A percentile compares a stretch with the other conserved stretches of the same genome.
Evolutionary conservation across 768 basidiomycete genomes (phyloP).

Genomic region (Fistulinella prunicolor): DNA sequence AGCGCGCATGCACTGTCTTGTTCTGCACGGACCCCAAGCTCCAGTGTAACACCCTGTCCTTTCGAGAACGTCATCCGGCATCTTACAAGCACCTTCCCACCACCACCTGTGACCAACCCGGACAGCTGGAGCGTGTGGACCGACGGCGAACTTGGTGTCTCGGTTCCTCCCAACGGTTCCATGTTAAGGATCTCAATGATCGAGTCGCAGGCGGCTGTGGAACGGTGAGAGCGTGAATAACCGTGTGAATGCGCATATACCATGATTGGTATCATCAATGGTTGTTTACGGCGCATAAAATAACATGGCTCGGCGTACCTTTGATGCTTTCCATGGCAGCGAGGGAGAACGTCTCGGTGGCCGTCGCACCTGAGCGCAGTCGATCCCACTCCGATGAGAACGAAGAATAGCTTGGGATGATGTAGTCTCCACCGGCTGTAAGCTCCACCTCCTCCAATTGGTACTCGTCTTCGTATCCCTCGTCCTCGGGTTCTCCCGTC

Average conservation of each 20-base stretch:
- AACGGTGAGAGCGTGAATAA: constrained; percentile 5
- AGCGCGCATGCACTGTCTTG: constrained; percentile 82
- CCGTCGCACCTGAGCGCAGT: constrained; percentile 68
- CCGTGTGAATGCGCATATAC: constrained; percentile 13
- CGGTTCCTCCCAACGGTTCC: constrained; percentile 93
- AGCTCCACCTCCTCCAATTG: constrained; percentile 95
- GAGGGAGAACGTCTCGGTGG: constrained; percentile 92
- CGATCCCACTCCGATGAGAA: constrained; percentile 97
- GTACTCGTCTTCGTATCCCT: constrained; percentile 99
- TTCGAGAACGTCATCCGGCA: constrained; percentile 94
- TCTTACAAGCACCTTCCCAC: constrained; percentile 92
- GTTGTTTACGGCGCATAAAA: constrained; percentile 7
- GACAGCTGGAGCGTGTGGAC: constrained; percentile 95
- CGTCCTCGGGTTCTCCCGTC: constrained; percentile 93
- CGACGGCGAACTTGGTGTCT: constrained; percentile 73
- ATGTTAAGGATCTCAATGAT: constrained; percentile 95
- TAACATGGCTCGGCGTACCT: constrained; percentile 50
- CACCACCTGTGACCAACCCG: constrained; percentile 86
- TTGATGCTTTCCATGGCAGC: constrained; percentile 91
- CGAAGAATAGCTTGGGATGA: constrained; percentile 90
- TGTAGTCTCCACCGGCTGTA: constrained; percentile 89
- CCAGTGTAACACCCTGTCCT: constrained; percentile 89
- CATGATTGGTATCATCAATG: constrained; percentile 20
- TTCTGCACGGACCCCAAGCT: constrained; percentile 89
- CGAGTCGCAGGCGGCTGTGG: constrained; percentile 89